Conservation (phyloP, 192 early-diverging fungal genomes). For the Dissophora globulifera region DNA sequence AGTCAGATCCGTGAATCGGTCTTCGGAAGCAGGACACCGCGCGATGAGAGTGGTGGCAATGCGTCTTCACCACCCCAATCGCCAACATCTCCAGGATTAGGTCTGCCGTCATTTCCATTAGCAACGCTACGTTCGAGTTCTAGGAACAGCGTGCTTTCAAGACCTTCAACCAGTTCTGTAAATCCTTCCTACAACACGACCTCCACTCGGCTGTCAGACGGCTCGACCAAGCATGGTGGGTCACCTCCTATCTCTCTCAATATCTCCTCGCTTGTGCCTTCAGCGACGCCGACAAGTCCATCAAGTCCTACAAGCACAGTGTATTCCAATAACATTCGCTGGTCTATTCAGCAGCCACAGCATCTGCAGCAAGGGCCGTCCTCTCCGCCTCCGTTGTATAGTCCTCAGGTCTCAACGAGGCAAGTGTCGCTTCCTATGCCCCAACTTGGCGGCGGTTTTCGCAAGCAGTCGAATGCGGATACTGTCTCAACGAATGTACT, state of each 20-base stretch:
- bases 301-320: background rate
- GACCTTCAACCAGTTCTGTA: conserved; percentile 7
- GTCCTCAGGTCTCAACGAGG: background rate
- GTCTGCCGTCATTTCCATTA: conserved; percentile 3
- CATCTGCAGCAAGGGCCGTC: too few relatives aligned
- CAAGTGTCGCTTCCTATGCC: conserved; percentile 5
- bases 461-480: background rate
- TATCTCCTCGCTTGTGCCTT: too few relatives aligned
- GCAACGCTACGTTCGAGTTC: background rate
- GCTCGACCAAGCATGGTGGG: background rate
- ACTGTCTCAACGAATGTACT: background rate
- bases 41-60: conserved; percentile 4
- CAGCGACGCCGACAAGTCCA: background rate
- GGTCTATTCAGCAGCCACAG: background rate
- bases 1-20: conserved; percentile 33
- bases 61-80: conserved; percentile 10
- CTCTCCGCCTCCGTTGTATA: background rate
- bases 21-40: conserved; percentile 38
- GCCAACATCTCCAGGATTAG: conserved; percentile 5
- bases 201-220: background rate
- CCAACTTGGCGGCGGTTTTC: background rate
- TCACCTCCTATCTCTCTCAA: background rate
- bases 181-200: background rate
- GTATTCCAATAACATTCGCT: background rate
- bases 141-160: background rate